Conservation (phyloP, 2,329 filamentous ascomycete genomes). For the Apiospora aurea region DNA sequence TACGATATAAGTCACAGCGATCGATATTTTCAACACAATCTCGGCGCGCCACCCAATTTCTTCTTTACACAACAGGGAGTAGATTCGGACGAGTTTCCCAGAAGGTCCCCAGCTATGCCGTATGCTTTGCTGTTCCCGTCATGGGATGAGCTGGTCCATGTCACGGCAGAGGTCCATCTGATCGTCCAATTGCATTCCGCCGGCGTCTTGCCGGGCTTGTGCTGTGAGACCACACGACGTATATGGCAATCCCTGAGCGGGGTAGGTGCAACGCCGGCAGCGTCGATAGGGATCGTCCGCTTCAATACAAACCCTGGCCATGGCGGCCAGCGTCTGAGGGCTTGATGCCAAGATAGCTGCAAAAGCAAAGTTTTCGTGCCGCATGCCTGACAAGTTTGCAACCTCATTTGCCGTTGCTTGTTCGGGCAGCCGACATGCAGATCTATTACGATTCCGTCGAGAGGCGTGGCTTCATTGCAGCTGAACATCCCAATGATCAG, state of each 20-base stretch:
- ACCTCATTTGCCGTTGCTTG: neutral
- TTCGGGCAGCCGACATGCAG: neutral
- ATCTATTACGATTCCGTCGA: neutral
- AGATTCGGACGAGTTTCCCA: neutral
- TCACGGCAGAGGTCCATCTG: neutral
- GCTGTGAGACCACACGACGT: slow-evolving; percentile 15
- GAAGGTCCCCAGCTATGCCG: neutral
- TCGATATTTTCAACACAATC: neutral
- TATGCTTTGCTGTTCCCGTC: neutral
- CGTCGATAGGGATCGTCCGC: neutral
- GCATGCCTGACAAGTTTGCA: neutral
- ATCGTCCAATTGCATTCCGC: neutral
- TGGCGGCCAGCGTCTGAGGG: neutral
- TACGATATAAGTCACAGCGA: slow-evolving; percentile 10
- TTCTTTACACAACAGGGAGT: neutral
- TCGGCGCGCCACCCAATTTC: slow-evolving; percentile 4
- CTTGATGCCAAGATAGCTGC: neutral
- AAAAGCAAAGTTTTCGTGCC: neutral
- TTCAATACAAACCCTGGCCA: neutral
- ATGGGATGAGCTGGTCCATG: slow-evolving; percentile 27
- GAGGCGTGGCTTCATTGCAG: neutral
- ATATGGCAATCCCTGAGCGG: neutral
- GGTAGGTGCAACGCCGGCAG: neutral
- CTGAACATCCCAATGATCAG: neutral
- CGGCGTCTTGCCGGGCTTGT: neutral